phyloP scores from a whole-genome alignment of 176 grass and related monocot species.

The Hordeum marinum region DNA sequence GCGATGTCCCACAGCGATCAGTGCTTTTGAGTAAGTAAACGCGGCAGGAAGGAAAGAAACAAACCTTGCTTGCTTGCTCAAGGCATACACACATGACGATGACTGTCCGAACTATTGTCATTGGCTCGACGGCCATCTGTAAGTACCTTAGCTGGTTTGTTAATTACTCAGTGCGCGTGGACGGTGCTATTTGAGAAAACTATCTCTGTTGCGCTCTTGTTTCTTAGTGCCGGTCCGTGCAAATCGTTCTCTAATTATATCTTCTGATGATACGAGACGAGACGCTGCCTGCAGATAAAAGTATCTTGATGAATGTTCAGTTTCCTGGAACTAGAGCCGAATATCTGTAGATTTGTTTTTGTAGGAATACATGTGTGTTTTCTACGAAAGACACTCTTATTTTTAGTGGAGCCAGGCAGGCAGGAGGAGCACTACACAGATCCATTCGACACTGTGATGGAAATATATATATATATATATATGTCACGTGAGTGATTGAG shows the following conservation, averaged over 20 bases:
- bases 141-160: background rate
- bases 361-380: too few relatives aligned
- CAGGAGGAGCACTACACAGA: background rate
- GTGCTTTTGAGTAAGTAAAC: background rate
- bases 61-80: background rate
- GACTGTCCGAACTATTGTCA: background rate
- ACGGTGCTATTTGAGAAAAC: background rate
- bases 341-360: background rate
- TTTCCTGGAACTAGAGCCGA: background rate
- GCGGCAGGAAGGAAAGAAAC: background rate
- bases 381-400: too few relatives aligned
- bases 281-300: background rate
- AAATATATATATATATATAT: background rate
- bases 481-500: background rate
- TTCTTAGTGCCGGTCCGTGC: background rate
- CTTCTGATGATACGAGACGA: background rate
- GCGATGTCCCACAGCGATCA: background rate
- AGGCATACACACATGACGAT: background rate
- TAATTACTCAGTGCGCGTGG: background rate
- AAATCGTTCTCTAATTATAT: background rate
- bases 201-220: too few relatives aligned
- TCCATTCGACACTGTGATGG: background rate
- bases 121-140: background rate
- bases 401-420: too few relatives aligned
- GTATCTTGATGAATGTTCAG: background rate